phyloP scores from a whole-genome alignment of 805 yeast genomes.

The Pichia phayaonensis region DNA sequence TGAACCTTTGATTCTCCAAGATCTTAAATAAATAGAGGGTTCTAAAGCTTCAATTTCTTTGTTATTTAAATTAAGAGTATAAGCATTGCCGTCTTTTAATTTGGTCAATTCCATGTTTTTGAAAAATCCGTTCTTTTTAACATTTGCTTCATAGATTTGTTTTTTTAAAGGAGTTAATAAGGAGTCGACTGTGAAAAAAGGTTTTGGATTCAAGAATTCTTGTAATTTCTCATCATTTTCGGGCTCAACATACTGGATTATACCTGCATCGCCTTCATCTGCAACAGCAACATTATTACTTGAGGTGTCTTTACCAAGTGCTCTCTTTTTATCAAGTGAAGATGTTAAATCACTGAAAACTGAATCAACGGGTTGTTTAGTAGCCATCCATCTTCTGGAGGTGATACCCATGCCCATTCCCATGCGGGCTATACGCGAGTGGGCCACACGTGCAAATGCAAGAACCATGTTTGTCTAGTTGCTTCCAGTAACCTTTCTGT shows the following conservation, averaged over 20 bases:
- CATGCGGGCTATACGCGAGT: neutral
- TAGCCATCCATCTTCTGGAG: constrained; percentile 1
- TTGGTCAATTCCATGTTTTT: constrained; percentile 50
- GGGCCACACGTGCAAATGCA: constrained; percentile 1
- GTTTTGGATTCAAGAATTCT: constrained; percentile 41
- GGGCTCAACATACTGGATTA: constrained; percentile 19
- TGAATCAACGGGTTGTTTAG: constrained; percentile 15
- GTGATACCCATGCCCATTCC: neutral
- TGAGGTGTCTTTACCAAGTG: neutral
- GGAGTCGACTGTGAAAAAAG: constrained; percentile 48
- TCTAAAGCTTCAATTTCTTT: constrained; percentile 73
- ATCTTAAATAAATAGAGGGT: constrained; percentile 77
- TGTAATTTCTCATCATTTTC: constrained; percentile 34
- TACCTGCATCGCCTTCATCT: constrained; percentile 7
- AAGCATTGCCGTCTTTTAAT: constrained; percentile 33
- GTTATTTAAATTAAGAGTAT: constrained; percentile 45
- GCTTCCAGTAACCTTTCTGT: neutral
- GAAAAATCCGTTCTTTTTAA: constrained; percentile 58
- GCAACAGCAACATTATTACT: constrained; percentile 8
- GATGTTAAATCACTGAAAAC: constrained; percentile 24
- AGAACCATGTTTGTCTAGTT: neutral
- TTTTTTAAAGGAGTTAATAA: constrained; percentile 65
- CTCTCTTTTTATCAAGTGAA: constrained; percentile 7
- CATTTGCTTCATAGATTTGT: constrained; percentile 53
- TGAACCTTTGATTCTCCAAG: constrained; percentile 79